These are phyloP conservation scores for Pichia norvegensis DNA, from an alignment of 1,139 yeast genomes.

Conservation along the genomic window DNA sequence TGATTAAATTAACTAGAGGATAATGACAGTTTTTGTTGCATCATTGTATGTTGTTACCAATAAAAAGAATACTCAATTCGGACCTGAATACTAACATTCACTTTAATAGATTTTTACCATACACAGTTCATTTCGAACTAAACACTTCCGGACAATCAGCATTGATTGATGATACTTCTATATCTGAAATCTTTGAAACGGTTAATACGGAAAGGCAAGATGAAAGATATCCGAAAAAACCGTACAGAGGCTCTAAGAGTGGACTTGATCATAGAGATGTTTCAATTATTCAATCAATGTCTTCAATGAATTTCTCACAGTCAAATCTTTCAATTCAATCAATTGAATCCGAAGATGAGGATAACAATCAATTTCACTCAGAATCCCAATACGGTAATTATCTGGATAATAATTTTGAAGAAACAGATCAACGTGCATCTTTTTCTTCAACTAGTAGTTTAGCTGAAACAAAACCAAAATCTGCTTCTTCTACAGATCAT, in stretches of 20 bases:
- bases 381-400: not conserved
- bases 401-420: not conserved
- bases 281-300: slow-evolving; percentile 20
- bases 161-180: slow-evolving; percentile 13
- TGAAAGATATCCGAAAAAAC: not conserved
- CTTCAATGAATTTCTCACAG: slow-evolving; percentile 11
- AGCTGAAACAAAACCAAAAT: slow-evolving; percentile 2
- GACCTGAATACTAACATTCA: not conserved
- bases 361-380: not conserved
- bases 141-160: slow-evolving; percentile 20
- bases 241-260: not conserved
- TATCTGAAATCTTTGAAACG: slow-evolving; percentile 23
- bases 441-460: slow-evolving; percentile 8
- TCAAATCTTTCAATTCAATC: slow-evolving; percentile 9
- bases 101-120: slow-evolving; percentile 50
- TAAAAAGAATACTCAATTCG: not conserved
- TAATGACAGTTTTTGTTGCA: slow-evolving; percentile 53
- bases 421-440: not conserved
- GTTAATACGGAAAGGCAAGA: slow-evolving; percentile 3
- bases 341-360: slow-evolving; percentile 4
- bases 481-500: not conserved
- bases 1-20: not conserved
- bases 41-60: slow-evolving; percentile 43
- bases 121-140: slow-evolving; percentile 63
- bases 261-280: slow-evolving; percentile 12